Conservation (phyloP, 2,329 filamentous ascomycete species). For the Diaporthe eres region DNA sequence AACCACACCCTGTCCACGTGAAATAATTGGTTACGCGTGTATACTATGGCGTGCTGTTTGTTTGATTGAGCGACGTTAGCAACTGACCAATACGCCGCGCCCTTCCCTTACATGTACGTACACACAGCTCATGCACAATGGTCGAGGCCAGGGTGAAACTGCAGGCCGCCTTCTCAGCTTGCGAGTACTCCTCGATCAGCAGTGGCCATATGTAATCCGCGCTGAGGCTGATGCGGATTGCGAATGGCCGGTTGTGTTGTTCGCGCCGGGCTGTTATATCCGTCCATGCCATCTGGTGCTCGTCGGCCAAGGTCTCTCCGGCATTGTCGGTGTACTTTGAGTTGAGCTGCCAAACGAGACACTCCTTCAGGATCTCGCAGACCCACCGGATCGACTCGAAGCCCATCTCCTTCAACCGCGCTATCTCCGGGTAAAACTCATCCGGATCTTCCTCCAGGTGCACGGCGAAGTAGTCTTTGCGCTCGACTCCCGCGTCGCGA, state of each 20-base stretch:
- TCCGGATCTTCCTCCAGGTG: conserved; percentile 1
- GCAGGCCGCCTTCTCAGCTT: conserved; percentile 38
- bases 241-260: not conserved
- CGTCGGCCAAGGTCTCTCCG: not conserved
- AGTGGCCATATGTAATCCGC: conserved; percentile 38
- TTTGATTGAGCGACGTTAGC: not conserved
- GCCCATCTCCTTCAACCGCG: not conserved
- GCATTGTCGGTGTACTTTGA: not conserved
- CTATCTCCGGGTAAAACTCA: conserved; percentile 23
- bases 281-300: conserved; percentile 13
- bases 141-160: conserved; percentile 30
- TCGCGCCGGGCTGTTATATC: not conserved
- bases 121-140: conserved; percentile 38
- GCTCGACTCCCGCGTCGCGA: not conserved
- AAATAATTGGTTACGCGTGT: conserved; percentile 4
- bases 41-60: conserved; percentile 31
- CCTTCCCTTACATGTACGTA: not conserved
- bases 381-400: conserved; percentile 34
- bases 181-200: conserved; percentile 37
- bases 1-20: not conserved
- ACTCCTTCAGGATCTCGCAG: conserved; percentile 35
- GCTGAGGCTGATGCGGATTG: conserved; percentile 12
- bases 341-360: conserved; percentile 26
- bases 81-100: not conserved
- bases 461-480: not conserved